These are phyloP conservation scores for Fraxinus dipetala DNA, from an alignment of 305 asterid genomes.

Conservation along the genomic window DNA sequence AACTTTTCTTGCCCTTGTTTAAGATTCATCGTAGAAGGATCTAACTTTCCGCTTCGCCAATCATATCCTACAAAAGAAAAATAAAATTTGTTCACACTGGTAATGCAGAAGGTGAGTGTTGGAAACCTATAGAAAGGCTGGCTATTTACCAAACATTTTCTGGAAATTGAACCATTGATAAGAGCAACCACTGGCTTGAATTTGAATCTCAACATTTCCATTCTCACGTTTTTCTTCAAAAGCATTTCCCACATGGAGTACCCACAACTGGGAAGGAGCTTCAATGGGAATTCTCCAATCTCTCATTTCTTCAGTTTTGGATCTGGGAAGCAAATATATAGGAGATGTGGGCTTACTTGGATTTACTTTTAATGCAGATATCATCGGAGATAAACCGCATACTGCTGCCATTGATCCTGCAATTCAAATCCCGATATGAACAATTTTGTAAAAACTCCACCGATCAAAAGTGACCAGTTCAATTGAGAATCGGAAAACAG, in stretches of 20 bases:
- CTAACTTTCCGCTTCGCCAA: constrained; percentile 84
- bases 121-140: background rate
- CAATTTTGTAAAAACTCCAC: background rate
- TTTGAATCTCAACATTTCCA: constrained; percentile 54
- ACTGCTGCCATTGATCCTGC: constrained; percentile 87
- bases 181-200: constrained; percentile 85
- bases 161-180: constrained; percentile 95
- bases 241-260: constrained; percentile 85
- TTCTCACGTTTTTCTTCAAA: constrained; percentile 43
- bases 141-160: constrained; percentile 75
- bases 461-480: background rate
- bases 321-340: constrained; percentile 75
- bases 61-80: constrained; percentile 59
- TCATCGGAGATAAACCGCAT: constrained; percentile 90
- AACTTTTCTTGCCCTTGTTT: constrained; percentile 50
- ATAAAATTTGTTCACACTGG: background rate
- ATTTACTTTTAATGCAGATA: constrained; percentile 72
- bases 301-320: constrained; percentile 29
- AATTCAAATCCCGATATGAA: background rate
- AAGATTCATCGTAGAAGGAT: constrained; percentile 82
- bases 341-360: constrained; percentile 87
- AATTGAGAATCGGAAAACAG: background rate
- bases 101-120: background rate
- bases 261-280: constrained; percentile 93
- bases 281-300: constrained; percentile 87